Percentiles rank a stretch among this genome's conserved stretches.
Conservation (phyloP, 2,329 filamentous ascomycete species). For the Colletotrichum tropicicola region DNA sequence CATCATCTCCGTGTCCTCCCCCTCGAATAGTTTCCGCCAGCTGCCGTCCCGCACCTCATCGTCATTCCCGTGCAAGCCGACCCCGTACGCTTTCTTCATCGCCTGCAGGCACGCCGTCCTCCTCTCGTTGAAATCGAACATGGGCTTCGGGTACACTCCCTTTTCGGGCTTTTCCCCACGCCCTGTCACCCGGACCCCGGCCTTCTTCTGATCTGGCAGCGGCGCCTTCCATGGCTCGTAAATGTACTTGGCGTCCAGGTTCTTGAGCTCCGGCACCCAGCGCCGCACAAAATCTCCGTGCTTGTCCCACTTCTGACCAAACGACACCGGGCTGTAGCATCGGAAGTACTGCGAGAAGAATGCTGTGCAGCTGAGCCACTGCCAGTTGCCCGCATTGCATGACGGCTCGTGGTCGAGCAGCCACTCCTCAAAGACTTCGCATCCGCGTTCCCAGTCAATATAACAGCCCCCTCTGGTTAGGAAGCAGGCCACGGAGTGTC, state of each 20-base stretch:
- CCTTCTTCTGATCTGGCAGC: conserved; percentile 73
- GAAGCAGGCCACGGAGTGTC: conserved; percentile 83
- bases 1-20: conserved; percentile 48
- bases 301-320: conserved; percentile 80
- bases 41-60: conserved; percentile 68
- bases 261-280: conserved; percentile 73
- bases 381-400: conserved; percentile 81
- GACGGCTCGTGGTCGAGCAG: conserved; percentile 79
- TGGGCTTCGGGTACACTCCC: conserved; percentile 74
- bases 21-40: conserved; percentile 58
- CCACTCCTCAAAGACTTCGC: conserved; percentile 80
- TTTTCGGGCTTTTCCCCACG: conserved; percentile 55
- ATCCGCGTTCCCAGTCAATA: conserved; percentile 80
- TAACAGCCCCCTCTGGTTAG: conserved; percentile 83
- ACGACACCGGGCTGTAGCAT: conserved; percentile 75
- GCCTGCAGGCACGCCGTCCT: conserved; percentile 70
- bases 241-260: conserved; percentile 74
- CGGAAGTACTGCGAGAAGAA: conserved; percentile 79
- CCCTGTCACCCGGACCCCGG: conserved; percentile 68
- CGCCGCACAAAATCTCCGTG: conserved; percentile 70
- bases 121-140: conserved; percentile 77
- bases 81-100: conserved; percentile 76
- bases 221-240: conserved; percentile 84
- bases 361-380: conserved; percentile 79
- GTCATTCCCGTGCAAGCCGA: conserved; percentile 72